Conservation (phyloP, 2,329 filamentous ascomycete species). For the Aspergillus latus region DNA sequence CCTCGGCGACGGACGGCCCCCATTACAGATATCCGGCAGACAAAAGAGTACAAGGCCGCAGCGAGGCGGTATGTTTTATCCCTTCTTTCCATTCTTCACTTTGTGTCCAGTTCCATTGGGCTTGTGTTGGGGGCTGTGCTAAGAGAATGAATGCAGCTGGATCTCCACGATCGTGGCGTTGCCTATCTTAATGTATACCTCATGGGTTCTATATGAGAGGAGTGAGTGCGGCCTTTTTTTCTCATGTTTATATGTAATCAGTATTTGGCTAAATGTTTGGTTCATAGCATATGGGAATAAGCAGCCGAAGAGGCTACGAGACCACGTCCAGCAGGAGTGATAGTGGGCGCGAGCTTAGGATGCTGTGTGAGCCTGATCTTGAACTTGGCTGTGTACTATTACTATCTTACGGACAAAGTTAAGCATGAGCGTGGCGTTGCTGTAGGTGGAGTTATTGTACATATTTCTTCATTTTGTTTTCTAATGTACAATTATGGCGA, state of each 20-base stretch:
- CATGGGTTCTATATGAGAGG: constrained; percentile 35
- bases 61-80: constrained; percentile 34
- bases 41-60: constrained; percentile 42
- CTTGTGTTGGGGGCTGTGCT: neutral
- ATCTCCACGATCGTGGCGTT: constrained; percentile 33
- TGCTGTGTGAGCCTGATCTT: neutral
- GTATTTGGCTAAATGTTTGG: neutral
- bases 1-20: constrained; percentile 5
- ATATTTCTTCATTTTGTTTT: too few species aligned
- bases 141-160: constrained; percentile 26
- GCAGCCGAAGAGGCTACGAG: constrained; percentile 19
- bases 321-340: neutral
- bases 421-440: neutral
- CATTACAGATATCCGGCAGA: constrained; percentile 38
- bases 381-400: neutral
- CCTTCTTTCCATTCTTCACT: neutral
- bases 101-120: too few species aligned
- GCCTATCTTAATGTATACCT: constrained; percentile 34
- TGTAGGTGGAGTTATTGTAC: too few species aligned
- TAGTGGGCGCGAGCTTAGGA: neutral
- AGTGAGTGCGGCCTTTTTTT: constrained; percentile 24
- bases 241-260: neutral
- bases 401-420: neutral
- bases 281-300: constrained; percentile 29
- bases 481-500: too few species aligned